phyloP scores from a whole-genome alignment of 345 rosid species.

The Streptanthus diversifolius region DNA sequence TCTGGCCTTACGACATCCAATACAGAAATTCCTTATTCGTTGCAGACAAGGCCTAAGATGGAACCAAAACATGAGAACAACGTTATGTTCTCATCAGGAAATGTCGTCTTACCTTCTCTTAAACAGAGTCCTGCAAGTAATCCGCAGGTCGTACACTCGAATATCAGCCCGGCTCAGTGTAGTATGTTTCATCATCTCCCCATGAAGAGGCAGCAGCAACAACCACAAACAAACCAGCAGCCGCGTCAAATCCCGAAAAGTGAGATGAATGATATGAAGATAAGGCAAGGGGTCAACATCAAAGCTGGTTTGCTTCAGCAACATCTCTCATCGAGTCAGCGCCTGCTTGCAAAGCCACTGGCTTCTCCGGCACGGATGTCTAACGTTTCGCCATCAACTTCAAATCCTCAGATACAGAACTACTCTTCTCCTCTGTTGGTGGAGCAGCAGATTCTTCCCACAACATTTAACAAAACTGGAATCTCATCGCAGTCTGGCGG shows the following conservation, averaged over 20 bases:
- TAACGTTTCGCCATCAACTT: slow-evolving; percentile 57
- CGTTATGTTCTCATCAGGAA: slow-evolving; percentile 41
- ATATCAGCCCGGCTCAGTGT: slow-evolving; percentile 50
- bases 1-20: slow-evolving; percentile 43
- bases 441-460: slow-evolving; percentile 54
- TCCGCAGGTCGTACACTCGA: slow-evolving; percentile 37
- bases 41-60: slow-evolving; percentile 38
- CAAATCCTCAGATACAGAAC: slow-evolving; percentile 60
- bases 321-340: slow-evolving; percentile 46
- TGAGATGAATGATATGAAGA: slow-evolving; percentile 61
- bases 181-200: slow-evolving; percentile 47
- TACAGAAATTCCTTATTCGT: slow-evolving; percentile 37
- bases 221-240: slow-evolving; percentile 40
- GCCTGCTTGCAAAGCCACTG: slow-evolving; percentile 34
- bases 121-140: slow-evolving; percentile 38
- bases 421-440: slow-evolving; percentile 72
- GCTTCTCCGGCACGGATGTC: slow-evolving; percentile 50
- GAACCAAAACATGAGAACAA: slow-evolving; percentile 46
- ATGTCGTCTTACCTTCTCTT: slow-evolving; percentile 35
- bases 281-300: slow-evolving; percentile 51
- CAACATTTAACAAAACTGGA: slow-evolving; percentile 46
- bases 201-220: slow-evolving; percentile 37
- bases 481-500: slow-evolving; percentile 60
- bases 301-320: slow-evolving; percentile 59
- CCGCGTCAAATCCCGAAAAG: slow-evolving; percentile 47